Evolutionary conservation across 2,329 filamentous ascomycete genomes (phyloP).

Genomic region (Xylariomycetidae sp.): DNA sequence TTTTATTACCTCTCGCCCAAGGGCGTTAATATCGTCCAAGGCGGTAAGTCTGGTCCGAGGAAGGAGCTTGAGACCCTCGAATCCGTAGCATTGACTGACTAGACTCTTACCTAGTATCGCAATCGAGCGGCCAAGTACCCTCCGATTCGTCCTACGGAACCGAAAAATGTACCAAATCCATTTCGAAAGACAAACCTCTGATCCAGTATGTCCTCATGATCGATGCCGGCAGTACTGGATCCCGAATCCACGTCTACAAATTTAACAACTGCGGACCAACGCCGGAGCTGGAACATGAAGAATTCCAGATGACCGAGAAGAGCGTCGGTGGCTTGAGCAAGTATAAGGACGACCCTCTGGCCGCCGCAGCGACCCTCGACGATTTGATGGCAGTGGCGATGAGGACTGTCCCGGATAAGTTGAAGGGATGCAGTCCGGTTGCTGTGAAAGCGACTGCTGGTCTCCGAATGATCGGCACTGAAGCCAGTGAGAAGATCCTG

Average conservation of each 20-base stretch:
- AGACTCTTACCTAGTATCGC: too few species aligned
- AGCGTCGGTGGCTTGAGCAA: constrained; percentile 79
- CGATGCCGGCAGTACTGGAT: constrained; percentile 95
- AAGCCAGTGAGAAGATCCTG: constrained; percentile 79
- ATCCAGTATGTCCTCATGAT: constrained; percentile 99
- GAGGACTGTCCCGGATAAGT: constrained; percentile 75
- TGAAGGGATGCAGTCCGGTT: constrained; percentile 87
- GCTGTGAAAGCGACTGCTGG: constrained; percentile 98
- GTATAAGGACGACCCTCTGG: constrained; percentile 80
- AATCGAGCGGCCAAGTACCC: constrained; percentile 51
- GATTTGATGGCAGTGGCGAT: constrained; percentile 82
- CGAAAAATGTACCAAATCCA: constrained; percentile 75
- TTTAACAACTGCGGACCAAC: constrained; percentile 98
- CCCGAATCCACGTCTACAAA: constrained; percentile 95
- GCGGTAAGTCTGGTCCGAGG: constrained; percentile 37
- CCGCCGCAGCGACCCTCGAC: constrained; percentile 85
- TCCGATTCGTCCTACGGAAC: constrained; percentile 61
- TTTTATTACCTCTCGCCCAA: constrained; percentile 61
- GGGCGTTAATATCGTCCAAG: constrained; percentile 50
- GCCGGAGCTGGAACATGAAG: constrained; percentile 89
- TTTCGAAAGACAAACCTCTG: constrained; percentile 83
- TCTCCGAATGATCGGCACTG: constrained; percentile 76
- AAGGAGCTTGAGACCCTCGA: too few species aligned
- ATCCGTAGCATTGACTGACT: too few species aligned
- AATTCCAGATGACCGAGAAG: constrained; percentile 91